Base-by-base conservation (phyloP, 2,329 filamentous ascomycete genomes). In the Penicillium thymicola region DNA sequence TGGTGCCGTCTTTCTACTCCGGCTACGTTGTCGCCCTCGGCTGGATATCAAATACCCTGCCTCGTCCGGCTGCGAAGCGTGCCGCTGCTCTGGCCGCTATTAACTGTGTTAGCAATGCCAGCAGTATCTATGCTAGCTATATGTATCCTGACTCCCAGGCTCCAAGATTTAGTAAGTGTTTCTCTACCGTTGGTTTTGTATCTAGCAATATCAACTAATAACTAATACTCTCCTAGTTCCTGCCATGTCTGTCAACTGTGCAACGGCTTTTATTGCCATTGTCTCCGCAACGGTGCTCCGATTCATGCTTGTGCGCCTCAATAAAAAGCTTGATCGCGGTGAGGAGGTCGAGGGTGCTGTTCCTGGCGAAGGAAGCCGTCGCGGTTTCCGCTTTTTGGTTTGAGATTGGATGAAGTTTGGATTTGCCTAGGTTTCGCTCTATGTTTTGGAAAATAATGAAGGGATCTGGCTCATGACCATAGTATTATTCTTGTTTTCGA, bases 1-100 rank as follows among this genome's bases (percentile, higher is more conserved):
- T 91, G 85, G 76, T 84, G 2, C 79, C 83, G 0, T 82, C 84
- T 0, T 76, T 87, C 3, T 89, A 89, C 65, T 81, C 82, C 1
- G 82, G 84, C 46, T 90, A 86, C 67, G 88, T 88, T 0, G 86
- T 89, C 1, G 80, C 81, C 1, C 76, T 90, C 4, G 82, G 86
- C 2, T 94, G 89, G 89, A 90, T 92, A 61, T 85, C 82, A 45
- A 90, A 89, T 68, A 88, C 86, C 1, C 80, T 93, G 50, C 89
- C 89, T 0, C 83, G 89, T 5, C 89, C 90, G 4, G 87, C 89
- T 0, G 85, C 89, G 2, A 92, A 92, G 76, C 82, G 88, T 58
- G 85, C 86, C 2, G 84, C 88, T 0, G 88, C 88, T 0, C 71
- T 93, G 5, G 89, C 89, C 1, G 85, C 88, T 59, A 90, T 92